Evolutionary conservation across 805 yeast genomes (phyloP).

Genomic region (Candida insectalens): DNA sequence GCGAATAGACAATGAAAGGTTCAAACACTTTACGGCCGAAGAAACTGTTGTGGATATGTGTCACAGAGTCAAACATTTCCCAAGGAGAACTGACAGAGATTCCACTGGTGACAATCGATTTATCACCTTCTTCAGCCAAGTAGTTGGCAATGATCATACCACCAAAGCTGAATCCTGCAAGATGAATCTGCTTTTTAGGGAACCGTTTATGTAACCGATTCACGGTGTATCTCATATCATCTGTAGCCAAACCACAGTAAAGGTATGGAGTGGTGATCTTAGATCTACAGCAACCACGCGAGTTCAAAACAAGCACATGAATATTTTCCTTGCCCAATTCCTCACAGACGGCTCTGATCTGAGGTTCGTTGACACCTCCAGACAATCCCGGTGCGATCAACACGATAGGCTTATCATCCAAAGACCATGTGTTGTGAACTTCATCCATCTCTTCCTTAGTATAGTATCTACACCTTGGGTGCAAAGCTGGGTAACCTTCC

Average conservation of each 20-base stretch:
- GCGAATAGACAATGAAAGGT: slow-evolving; percentile 30
- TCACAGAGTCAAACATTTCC: slow-evolving; percentile 53
- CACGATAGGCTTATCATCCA: slow-evolving; percentile 43
- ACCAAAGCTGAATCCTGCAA: slow-evolving; percentile 67
- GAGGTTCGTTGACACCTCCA: slow-evolving; percentile 75
- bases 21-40: slow-evolving; percentile 32
- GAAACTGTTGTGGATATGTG: slow-evolving; percentile 28
- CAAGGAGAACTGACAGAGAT: slow-evolving; percentile 59
- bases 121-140: slow-evolving; percentile 55
- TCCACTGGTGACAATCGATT: slow-evolving; percentile 46
- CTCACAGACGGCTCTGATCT: slow-evolving; percentile 46
- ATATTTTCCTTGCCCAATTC: slow-evolving; percentile 32
- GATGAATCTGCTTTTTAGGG: slow-evolving; percentile 56
- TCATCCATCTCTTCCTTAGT: slow-evolving; percentile 32
- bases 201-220: slow-evolving; percentile 37
- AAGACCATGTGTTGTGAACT: slow-evolving; percentile 22
- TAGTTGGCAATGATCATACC: slow-evolving; percentile 59
- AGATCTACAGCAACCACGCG: slow-evolving; percentile 73
- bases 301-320: slow-evolving; percentile 51
- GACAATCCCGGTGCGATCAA: slow-evolving; percentile 65
- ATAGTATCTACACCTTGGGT: slow-evolving; percentile 60
- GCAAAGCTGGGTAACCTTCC: slow-evolving; percentile 49
- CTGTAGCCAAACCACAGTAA: slow-evolving; percentile 61
- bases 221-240: slow-evolving; percentile 54
- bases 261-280: slow-evolving; percentile 59